A percentile compares a stretch with the other conserved stretches of the same genome.
Evolutionary conservation across 805 yeast genomes (phyloP).

Genomic region (Myxozyma mucilagina): DNA sequence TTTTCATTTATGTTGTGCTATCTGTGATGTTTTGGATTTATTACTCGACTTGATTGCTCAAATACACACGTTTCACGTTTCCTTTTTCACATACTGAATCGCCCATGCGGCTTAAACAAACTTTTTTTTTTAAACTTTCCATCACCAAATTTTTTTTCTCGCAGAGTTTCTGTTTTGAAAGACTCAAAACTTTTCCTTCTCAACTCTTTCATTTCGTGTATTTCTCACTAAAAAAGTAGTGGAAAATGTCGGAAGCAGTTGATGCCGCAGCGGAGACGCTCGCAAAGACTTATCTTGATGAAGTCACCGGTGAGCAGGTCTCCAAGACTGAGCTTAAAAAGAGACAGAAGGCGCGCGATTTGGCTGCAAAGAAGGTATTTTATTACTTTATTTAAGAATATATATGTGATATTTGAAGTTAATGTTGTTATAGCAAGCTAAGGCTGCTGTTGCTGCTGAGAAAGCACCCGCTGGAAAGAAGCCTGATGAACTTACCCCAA

Average conservation of each 20-base stretch:
- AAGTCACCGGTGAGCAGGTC: conserved; percentile 93
- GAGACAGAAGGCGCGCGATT: conserved; percentile 85
- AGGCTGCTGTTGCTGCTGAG: conserved; percentile 64
- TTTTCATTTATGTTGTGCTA: not conserved
- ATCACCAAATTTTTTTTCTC: not conserved
- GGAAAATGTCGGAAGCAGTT: conserved; percentile 1
- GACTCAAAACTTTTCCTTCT: not conserved
- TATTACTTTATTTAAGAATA: not conserved
- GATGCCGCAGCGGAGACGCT: conserved; percentile 53
- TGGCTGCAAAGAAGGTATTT: conserved; percentile 72
- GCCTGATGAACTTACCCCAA: conserved; percentile 79
- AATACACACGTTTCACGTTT: not conserved
- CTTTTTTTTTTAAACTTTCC: not conserved
- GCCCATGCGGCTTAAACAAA: not conserved
- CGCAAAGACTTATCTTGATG: conserved; percentile 65
- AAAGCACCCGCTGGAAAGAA: conserved; percentile 49
- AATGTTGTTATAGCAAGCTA: conserved; percentile 57
- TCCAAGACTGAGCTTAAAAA: conserved; percentile 95
- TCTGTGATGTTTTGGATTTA: not conserved
- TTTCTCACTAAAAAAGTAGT: not conserved
- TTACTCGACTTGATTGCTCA: not conserved
- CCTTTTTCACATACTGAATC: not conserved
- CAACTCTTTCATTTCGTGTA: not conserved
- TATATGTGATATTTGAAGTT: not conserved
- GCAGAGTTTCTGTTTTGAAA: not conserved